Evolutionary conservation across 73 alveolate genomes (phyloP).

Genomic region (Halteria grandinella): DNA sequence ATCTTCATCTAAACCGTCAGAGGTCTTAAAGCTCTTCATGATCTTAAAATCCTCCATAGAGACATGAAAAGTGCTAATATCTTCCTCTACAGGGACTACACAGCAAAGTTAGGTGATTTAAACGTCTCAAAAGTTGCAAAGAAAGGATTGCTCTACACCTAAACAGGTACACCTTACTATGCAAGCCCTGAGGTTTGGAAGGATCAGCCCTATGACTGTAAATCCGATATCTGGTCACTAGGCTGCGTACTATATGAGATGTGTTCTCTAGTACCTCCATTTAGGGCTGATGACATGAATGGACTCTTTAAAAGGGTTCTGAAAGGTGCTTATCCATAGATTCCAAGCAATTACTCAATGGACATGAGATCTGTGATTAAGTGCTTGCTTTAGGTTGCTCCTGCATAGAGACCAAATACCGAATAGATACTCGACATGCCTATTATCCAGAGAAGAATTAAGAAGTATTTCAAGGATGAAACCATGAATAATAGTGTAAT

Average conservation of each 20-base stretch:
- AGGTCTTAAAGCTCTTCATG: slow-evolving; percentile 90
- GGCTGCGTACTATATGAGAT: slow-evolving; percentile 90
- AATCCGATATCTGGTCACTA: slow-evolving; percentile 84
- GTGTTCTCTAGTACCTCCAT: slow-evolving; percentile 78
- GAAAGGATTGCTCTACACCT: slow-evolving; percentile 62
- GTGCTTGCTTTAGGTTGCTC: slow-evolving; percentile 53
- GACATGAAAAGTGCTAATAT: slow-evolving; percentile 93
- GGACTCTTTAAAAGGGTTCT: slow-evolving; percentile 75
- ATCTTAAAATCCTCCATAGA: slow-evolving; percentile 86
- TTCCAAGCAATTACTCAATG: slow-evolving; percentile 68
- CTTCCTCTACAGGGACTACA: slow-evolving; percentile 77
- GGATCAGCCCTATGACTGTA: slow-evolving; percentile 79
- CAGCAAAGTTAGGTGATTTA: slow-evolving; percentile 77
- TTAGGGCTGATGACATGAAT: slow-evolving; percentile 87
- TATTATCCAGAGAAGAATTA: slow-evolving; percentile 10
- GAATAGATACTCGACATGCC: slow-evolving; percentile 22
- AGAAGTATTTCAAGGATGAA: slow-evolving; percentile 1
- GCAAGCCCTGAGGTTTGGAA: slow-evolving; percentile 68
- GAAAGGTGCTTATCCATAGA: slow-evolving; percentile 72
- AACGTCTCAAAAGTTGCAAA: slow-evolving; percentile 85
- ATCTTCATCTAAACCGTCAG: slow-evolving; percentile 73
- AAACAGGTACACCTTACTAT: slow-evolving; percentile 64
- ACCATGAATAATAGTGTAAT: background rate
- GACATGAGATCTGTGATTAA: slow-evolving; percentile 65
- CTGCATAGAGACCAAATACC: slow-evolving; percentile 37